Base-by-base conservation (phyloP, 2,329 filamentous ascomycete species). In the Aspergillus sp. region DNA sequence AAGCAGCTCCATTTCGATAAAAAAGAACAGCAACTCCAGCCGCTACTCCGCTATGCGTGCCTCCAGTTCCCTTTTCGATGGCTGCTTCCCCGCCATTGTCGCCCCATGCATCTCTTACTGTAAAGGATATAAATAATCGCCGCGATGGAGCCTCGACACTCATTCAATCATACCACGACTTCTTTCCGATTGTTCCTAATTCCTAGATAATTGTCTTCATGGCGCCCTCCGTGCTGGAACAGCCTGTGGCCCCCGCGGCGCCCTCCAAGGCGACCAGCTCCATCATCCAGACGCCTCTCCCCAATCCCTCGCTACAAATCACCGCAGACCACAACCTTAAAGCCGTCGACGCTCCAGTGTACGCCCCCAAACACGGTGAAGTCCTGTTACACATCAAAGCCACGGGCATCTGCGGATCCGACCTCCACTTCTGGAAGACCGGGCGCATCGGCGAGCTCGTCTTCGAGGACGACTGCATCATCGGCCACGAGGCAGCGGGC, bases 351-450 rank as follows among this genome's bases (percentile, higher is more conserved):
- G 81, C 80, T 1, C 82, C 83, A 6, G 77, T 86, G 2, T 75
- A 78, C 58, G 76, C 74, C 24, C 83, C 83, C 3, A 71, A 73
- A 6, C 68, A 70, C 6, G 80, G 79, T 14, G 80, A 86, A 57
- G 83, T 82, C 1, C 68, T 85, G 1, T 60, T 87, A 9, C 83
- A 86, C 54, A 76, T 87, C 58, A 84, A 83, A 63, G 77, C 79
- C 1, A 85, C 83, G 3, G 84, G 84, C 41, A 82, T 87, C 35
- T 87, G 84, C 68, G 84, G 84, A 76, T 87, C 84, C 1, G 85
- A 88, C 60, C 79, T 88, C 57, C 85, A 88, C 64, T 85, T 87
- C 59, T 88, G 85, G 85, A 83, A 84, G 60, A 73, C 76, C 0
- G 85, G 85, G 20, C 72, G 78, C 11, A 88, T 88, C 60, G 85